These are phyloP conservation scores for Viola pubescens DNA, from an alignment of 441 rosid species.

Conservation along the genomic window DNA sequence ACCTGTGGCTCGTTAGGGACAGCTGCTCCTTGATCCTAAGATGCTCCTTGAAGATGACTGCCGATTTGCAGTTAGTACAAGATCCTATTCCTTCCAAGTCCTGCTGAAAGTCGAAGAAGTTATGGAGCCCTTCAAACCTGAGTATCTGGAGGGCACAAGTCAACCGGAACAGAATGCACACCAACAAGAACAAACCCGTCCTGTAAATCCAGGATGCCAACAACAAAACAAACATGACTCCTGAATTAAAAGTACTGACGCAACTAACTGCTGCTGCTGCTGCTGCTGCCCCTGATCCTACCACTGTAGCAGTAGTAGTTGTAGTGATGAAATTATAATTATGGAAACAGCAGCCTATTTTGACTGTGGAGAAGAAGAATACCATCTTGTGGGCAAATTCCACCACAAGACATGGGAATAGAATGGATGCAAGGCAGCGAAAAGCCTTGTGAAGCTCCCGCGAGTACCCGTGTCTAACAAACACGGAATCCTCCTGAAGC, in stretches of 20 bases:
- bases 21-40: slow-evolving; percentile 59
- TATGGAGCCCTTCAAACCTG: slow-evolving; percentile 52
- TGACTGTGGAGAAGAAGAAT: slow-evolving; percentile 34
- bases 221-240: slow-evolving; percentile 40
- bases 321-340: neutral
- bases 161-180: slow-evolving; percentile 55
- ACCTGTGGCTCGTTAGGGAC: slow-evolving; percentile 64
- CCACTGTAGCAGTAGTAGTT: too few relatives aligned
- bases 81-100: slow-evolving; percentile 35
- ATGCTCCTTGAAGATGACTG: slow-evolving; percentile 49
- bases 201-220: slow-evolving; percentile 63
- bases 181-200: slow-evolving; percentile 56
- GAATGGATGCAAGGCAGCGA: slow-evolving; percentile 51
- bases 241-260: too few relatives aligned
- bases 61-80: slow-evolving; percentile 2
- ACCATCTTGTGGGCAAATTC: slow-evolving; percentile 60
- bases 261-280: too few relatives aligned
- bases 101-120: slow-evolving; percentile 33
- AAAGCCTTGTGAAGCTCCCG: slow-evolving; percentile 54
- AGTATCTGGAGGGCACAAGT: slow-evolving; percentile 83
- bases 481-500: slow-evolving; percentile 39
- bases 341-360: slow-evolving; percentile 29
- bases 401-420: slow-evolving; percentile 57
- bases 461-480: slow-evolving; percentile 40
- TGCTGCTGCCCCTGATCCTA: too few relatives aligned